Conservation (phyloP, 129 eudicot genomes). For the Lonicera japonica region DNA sequence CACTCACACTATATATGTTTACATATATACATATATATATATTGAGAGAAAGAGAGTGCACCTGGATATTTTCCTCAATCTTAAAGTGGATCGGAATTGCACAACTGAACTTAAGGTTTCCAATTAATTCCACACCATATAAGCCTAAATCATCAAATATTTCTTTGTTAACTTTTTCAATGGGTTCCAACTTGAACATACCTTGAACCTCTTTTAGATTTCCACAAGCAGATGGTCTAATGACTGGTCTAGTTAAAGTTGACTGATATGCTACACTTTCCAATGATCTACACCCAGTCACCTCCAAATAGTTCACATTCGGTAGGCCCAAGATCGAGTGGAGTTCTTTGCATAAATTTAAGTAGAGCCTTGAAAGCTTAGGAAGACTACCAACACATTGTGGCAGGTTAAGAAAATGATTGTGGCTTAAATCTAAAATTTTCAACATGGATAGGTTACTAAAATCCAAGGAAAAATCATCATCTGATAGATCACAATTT, state of each 20-base stretch:
- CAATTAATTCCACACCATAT: neutral
- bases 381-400: slow-evolving; percentile 5
- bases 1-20: neutral
- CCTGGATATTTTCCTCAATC: neutral
- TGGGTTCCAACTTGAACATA: neutral
- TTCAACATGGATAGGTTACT: slow-evolving; percentile 1
- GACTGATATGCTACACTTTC: neutral
- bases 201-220: neutral
- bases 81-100: neutral
- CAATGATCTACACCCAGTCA: neutral
- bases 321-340: neutral
- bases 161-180: neutral
- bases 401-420: slow-evolving; percentile 11
- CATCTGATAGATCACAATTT: slow-evolving; percentile 6
- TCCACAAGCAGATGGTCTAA: neutral
- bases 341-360: neutral
- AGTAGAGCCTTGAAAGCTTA: neutral
- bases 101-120: neutral
- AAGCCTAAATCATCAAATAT: neutral
- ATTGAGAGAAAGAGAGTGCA: neutral
- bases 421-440: slow-evolving; percentile 1
- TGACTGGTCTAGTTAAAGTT: neutral
- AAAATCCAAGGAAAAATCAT: slow-evolving; percentile 3
- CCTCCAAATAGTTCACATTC: neutral
- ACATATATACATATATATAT: neutral